Percentiles rank a stretch among this genome's conserved stretches.
Conservation (phyloP, 2,329 filamentous ascomycete species). For the Colletotrichum sp. region DNA sequence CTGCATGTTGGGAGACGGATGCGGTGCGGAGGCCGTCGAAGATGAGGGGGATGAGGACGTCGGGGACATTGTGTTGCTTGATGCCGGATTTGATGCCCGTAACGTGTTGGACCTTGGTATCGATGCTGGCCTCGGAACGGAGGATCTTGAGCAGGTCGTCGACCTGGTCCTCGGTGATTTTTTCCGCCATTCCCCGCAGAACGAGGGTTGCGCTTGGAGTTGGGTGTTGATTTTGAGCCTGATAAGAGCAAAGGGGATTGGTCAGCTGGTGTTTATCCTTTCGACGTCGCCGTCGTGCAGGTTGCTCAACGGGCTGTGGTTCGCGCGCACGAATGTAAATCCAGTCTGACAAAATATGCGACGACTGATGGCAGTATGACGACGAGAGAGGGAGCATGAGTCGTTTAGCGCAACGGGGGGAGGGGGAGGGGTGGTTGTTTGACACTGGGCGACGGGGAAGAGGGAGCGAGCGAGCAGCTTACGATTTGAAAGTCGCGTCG, state of each 20-base stretch:
- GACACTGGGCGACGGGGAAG: not conserved
- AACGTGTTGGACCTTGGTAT: slow-evolving; percentile 74
- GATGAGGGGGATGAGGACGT: slow-evolving; percentile 71
- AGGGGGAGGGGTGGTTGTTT: slow-evolving; percentile 5
- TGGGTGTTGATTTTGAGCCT: not conserved
- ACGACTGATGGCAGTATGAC: not conserved
- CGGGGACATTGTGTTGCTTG: slow-evolving; percentile 90
- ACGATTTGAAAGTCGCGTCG: slow-evolving; percentile 1
- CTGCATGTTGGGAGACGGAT: slow-evolving; percentile 77
- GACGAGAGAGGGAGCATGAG: not conserved
- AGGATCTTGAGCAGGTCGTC: slow-evolving; percentile 57
- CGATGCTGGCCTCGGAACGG: slow-evolving; percentile 68
- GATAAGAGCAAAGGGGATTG: not conserved
- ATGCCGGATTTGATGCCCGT: slow-evolving; percentile 84
- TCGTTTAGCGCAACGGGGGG: slow-evolving; percentile 7
- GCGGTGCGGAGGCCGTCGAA: slow-evolving; percentile 84
- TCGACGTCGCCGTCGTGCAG: not conserved
- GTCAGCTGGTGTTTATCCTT: not conserved
- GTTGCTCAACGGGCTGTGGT: not conserved
- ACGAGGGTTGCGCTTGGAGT: slow-evolving; percentile 4
- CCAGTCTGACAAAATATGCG: not conserved
- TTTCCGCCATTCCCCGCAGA: slow-evolving; percentile 54
- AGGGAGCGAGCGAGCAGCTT: not conserved
- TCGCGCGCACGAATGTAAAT: not conserved
- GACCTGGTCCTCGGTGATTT: slow-evolving; percentile 64